Evolutionary conservation across 1,284 basidiomycete genomes (phyloP).

Genomic region (Rhodotorula sp.): DNA sequence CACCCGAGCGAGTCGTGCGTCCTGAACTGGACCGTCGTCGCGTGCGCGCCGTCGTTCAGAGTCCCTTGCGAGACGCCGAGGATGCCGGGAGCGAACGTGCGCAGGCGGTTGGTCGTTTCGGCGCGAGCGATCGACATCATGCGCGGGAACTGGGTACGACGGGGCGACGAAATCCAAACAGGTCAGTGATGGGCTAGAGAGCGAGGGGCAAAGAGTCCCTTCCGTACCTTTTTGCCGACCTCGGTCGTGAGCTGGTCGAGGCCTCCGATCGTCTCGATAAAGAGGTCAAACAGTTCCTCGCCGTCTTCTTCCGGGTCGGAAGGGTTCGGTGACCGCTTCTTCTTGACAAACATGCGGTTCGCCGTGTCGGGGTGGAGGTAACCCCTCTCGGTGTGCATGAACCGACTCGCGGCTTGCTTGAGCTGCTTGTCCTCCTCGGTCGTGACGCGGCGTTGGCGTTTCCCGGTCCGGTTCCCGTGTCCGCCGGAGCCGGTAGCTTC

Average conservation of each 20-base stretch:
- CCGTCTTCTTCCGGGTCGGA: too few relatives aligned
- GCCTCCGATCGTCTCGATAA: too few relatives aligned
- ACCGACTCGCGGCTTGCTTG: conserved; percentile 1
- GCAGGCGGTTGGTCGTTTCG: conserved; percentile 4
- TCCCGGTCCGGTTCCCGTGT: neutral
- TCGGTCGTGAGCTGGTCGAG: too few relatives aligned
- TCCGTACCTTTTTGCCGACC: too few relatives aligned
- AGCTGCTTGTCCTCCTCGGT: neutral
- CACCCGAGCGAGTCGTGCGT: neutral
- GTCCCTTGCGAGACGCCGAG: neutral
- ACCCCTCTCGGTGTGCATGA: neutral
- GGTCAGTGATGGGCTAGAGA: too few relatives aligned
- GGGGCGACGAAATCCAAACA: too few relatives aligned
- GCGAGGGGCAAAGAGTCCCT: too few relatives aligned
- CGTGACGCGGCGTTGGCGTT: neutral
- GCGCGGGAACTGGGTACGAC: neutral
- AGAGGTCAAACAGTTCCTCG: too few relatives aligned
- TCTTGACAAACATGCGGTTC: neutral
- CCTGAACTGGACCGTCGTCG: neutral
- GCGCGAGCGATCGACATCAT: conserved; percentile 1
- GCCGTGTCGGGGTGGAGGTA: neutral
- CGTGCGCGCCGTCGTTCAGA: neutral
- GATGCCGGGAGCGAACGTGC: neutral
- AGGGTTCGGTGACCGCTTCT: too few relatives aligned
- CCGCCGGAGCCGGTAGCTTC: neutral